Evolutionary conservation across 768 basidiomycete species (phyloP), one percentile per base, ranked within the genome.

Genomic region (Hygrophoropsis aurantiaca): DNA sequence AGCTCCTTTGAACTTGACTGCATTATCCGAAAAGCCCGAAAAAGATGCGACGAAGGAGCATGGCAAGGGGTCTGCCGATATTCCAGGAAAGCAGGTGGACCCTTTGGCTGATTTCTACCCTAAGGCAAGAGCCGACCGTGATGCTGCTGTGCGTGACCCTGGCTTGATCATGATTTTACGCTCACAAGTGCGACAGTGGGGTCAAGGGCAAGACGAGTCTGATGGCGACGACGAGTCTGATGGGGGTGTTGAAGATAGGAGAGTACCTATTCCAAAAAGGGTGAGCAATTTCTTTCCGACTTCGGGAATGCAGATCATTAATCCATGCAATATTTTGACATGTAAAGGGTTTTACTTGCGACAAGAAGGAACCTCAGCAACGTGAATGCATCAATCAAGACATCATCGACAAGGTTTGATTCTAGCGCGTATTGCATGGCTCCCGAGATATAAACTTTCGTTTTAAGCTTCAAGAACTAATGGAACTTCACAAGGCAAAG

Each of bases 81-180:
- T 51, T 30, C 63, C 53, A 30, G 58, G 53, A 11, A 54, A 51
- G 27, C 45, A 18, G 11, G 53, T 50, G 32, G 86, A 89, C 58
- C 84, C 87, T 0, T 66, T 89, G 43, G 77, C 78, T 1, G 76
- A 81, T 51, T 87, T 84, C 56, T 88, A 87, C 55, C 72, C 67
- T 3, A 65, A 73, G 53, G 87, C 85, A 2, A 74, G 65, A 40
- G 77, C 72, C 15, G 75, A 79, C 32, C 61, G 55, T 20, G 77
- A 79, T 20, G 68, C 61, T 13, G 64, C 62, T 49, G 81, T 79
- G 40, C 50, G 74, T 50, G 35, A 40, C 18, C 11, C 16, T 19
- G 30, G 18, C 15, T 20, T 8, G 19, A 26, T 47, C 30, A 27
- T 35, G 23, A 24, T 10, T 11, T 40, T 15, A n/a, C 38, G 37